Percentiles rank a stretch among this genome's conserved stretches.
Evolutionary conservation across 2,329 filamentous ascomycete genomes (phyloP).

Genomic region (Gnomoniopsis smithogilvyi): DNA sequence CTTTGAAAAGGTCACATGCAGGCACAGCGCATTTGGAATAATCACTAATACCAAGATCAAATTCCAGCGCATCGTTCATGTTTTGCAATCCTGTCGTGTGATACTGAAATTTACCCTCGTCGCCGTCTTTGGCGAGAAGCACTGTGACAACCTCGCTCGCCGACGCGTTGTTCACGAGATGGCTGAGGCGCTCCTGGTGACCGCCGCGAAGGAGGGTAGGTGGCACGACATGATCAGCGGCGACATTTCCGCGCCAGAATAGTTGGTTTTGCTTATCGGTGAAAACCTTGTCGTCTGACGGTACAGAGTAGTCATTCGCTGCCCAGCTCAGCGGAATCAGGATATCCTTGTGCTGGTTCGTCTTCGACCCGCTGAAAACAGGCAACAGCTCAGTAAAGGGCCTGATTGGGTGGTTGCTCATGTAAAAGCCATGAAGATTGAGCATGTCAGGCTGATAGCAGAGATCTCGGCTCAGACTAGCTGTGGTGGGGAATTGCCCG

Average conservation of each 20-base stretch:
- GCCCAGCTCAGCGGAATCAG: conserved; percentile 60
- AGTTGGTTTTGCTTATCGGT: conserved; percentile 60
- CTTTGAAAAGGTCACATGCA: conserved; percentile 45
- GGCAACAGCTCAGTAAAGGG: conserved; percentile 65
- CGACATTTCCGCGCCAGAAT: conserved; percentile 73
- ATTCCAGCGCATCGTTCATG: conserved; percentile 50
- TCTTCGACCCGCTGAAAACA: conserved; percentile 73
- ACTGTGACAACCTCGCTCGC: conserved; percentile 47
- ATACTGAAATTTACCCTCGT: conserved; percentile 48
- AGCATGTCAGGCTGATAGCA: conserved; percentile 77
- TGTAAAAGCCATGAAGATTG: conserved; percentile 70
- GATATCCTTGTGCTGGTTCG: conserved; percentile 71
- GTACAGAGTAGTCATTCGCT: conserved; percentile 34
- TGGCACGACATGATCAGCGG: conserved; percentile 43
- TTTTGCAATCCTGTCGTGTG: conserved; percentile 48
- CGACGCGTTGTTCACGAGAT: conserved; percentile 61
- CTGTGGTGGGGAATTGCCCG: conserved; percentile 64
- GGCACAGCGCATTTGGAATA: conserved; percentile 52
- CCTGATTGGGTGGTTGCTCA: conserved; percentile 59
- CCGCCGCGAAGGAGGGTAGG: conserved; percentile 60
- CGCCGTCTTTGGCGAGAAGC: conserved; percentile 46
- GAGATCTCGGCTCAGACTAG: conserved; percentile 61
- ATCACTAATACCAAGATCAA: conserved; percentile 59
- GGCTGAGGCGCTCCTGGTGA: conserved; percentile 69
- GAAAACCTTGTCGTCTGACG: conserved; percentile 49